These are phyloP conservation scores for Rhododendron griersonianum DNA, from an alignment of 148 eudicot species.

Conservation along the genomic window DNA sequence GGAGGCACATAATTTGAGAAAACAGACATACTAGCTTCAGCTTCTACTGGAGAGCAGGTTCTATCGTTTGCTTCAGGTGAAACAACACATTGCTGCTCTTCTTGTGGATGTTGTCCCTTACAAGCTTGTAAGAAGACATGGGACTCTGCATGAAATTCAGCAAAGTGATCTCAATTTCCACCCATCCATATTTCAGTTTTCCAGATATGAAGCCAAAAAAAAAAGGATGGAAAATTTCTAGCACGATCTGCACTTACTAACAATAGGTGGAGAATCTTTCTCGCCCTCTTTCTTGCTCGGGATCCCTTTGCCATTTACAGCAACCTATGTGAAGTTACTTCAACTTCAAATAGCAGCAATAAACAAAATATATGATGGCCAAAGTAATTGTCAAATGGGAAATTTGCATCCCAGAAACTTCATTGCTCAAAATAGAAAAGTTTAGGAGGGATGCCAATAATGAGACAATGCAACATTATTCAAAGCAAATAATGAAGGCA, in stretches of 20 bases:
- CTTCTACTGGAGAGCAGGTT: conserved; percentile 24
- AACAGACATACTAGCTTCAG: conserved; percentile 29
- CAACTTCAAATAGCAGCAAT: conserved; percentile 1
- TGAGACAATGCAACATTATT: background rate
- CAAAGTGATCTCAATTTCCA: background rate
- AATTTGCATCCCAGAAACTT: background rate
- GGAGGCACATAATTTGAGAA: background rate
- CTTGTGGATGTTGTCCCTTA: conserved; percentile 25
- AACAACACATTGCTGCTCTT: conserved; percentile 19
- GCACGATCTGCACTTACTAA: conserved; percentile 24
- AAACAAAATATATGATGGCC: background rate
- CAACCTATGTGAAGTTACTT: conserved; percentile 35
- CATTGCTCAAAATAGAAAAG: background rate
- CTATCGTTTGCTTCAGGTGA: conserved; percentile 30
- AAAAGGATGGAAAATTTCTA: background rate
- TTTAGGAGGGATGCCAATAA: background rate
- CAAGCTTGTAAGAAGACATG: conserved; percentile 28
- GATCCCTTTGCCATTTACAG: conserved; percentile 43
- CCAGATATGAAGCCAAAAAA: background rate
- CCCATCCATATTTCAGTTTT: background rate
- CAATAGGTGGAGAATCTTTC: conserved; percentile 40
- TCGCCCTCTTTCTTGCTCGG: conserved; percentile 24
- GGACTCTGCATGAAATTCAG: conserved; percentile 22
- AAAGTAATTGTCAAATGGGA: background rate
- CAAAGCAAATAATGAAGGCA: background rate